Evolutionary conservation across 805 yeast species (phyloP).

Genomic region (Starmera pachycereana): DNA sequence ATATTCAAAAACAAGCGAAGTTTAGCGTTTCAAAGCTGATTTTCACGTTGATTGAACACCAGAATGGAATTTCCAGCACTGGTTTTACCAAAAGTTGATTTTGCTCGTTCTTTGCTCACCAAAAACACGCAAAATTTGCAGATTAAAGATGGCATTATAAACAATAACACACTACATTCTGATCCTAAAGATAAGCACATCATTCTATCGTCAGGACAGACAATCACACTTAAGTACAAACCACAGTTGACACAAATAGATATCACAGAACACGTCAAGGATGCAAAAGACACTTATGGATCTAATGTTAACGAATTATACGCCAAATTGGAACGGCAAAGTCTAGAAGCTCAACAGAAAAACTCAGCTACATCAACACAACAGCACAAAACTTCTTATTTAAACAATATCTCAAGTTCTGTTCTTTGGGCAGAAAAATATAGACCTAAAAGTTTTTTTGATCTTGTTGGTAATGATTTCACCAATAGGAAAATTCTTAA

Average conservation of each 20-base stretch:
- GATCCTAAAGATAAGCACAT: background rate
- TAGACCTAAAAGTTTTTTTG: constrained; percentile 54
- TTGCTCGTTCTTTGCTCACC: too few relatives aligned
- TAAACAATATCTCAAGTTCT: constrained; percentile 1
- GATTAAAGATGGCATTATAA: too few relatives aligned
- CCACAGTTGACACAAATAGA: background rate
- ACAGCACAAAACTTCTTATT: too few relatives aligned
- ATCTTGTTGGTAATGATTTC: constrained; percentile 59
- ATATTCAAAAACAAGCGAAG: too few relatives aligned
- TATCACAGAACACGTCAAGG: constrained; percentile 2
- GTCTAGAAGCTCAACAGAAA: constrained; percentile 6
- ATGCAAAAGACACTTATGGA: constrained; percentile 25
- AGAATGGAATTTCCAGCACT: too few relatives aligned
- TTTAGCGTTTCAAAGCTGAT: too few relatives aligned
- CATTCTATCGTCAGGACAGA: background rate
- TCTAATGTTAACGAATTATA: constrained; percentile 26
- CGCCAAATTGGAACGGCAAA: constrained; percentile 20
- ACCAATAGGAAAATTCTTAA: constrained; percentile 46
- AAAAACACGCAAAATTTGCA: too few relatives aligned
- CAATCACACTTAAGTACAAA: background rate
- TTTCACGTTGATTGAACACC: too few relatives aligned
- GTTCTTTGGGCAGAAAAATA: constrained; percentile 53
- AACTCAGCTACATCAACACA: background rate
- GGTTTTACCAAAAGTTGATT: too few relatives aligned
- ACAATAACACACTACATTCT: background rate